A percentile compares a stretch with the other conserved stretches of the same genome.
Evolutionary conservation across 768 basidiomycete genomes (phyloP).

Genomic region (Termitomyces sp.): DNA sequence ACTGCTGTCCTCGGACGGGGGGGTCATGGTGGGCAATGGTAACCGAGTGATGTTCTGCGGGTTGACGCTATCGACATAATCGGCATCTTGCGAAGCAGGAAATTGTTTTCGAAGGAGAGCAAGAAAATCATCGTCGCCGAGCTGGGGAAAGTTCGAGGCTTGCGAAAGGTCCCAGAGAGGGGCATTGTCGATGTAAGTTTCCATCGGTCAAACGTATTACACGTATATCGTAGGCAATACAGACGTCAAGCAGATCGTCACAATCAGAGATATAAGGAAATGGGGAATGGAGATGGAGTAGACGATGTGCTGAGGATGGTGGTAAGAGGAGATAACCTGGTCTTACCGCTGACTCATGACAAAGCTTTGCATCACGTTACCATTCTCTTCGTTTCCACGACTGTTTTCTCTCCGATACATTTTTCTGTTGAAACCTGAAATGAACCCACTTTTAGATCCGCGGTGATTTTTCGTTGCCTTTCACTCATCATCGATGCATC

Average conservation of each 20-base stretch:
- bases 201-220: slow-evolving; percentile 33
- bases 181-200: slow-evolving; percentile 39
- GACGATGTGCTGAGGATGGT: slow-evolving; percentile 5
- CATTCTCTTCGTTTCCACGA: slow-evolving; percentile 9
- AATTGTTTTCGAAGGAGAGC: slow-evolving; percentile 77
- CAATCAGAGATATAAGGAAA: slow-evolving; percentile 7
- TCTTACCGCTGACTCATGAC: slow-evolving; percentile 18
- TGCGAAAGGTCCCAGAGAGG: slow-evolving; percentile 69
- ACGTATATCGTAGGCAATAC: not conserved
- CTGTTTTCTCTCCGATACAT: not conserved
- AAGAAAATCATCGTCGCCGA: slow-evolving; percentile 75
- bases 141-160: slow-evolving; percentile 51
- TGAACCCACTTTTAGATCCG: slow-evolving; percentile 6
- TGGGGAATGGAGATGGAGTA: not conserved
- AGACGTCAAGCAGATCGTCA: not conserved
- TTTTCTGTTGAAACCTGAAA: not conserved
- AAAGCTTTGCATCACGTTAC: slow-evolving; percentile 11
- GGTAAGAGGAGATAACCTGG: slow-evolving; percentile 14
- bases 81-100: slow-evolving; percentile 10
- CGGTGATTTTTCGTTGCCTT: not conserved
- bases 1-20: slow-evolving; percentile 72
- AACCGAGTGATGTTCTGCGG: slow-evolving; percentile 53
- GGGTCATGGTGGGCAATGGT: slow-evolving; percentile 47
- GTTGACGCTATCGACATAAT: slow-evolving; percentile 43
- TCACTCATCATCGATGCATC: not conserved